A percentile compares a stretch with the other conserved stretches of the same genome.
phyloP scores from a whole-genome alignment of 1,139 yeast species.

The Geotrichum cucujoidarum region DNA sequence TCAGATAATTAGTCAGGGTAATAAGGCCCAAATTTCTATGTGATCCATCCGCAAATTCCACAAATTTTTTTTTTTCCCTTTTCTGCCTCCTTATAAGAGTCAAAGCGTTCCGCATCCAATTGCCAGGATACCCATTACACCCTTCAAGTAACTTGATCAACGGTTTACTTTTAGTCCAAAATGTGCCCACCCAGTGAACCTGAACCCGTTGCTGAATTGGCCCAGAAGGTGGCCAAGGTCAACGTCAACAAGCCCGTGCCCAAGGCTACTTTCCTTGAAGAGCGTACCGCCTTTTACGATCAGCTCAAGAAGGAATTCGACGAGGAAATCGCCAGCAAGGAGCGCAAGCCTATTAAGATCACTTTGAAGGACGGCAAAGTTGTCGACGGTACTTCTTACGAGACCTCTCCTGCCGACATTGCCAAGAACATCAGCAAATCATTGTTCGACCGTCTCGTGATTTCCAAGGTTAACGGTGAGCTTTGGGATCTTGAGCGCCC shows the following conservation, averaged over 20 bases:
- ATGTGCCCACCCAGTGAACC: slow-evolving; percentile 19
- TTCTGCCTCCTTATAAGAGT: slow-evolving; percentile 4
- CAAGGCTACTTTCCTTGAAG: slow-evolving; percentile 74
- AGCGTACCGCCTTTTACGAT: slow-evolving; percentile 75
- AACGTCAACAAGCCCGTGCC: slow-evolving; percentile 40
- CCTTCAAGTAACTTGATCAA: neutral
- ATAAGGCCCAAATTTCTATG: neutral
- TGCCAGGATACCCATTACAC: neutral
- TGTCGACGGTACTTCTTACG: slow-evolving; percentile 78
- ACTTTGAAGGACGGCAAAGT: slow-evolving; percentile 82
- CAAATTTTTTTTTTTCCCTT: neutral
- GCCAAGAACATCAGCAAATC: slow-evolving; percentile 84
- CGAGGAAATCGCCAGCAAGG: slow-evolving; percentile 59
- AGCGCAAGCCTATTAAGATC: slow-evolving; percentile 61
- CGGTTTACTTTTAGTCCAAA: neutral
- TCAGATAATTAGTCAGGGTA: slow-evolving; percentile 5
- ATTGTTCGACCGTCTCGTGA: slow-evolving; percentile 80
- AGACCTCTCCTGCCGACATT: slow-evolving; percentile 83
- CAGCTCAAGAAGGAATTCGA: slow-evolving; percentile 74
- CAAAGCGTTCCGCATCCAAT: neutral
- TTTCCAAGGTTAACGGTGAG: slow-evolving; percentile 82
- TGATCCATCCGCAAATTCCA: neutral
- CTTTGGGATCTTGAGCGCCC: slow-evolving; percentile 97
- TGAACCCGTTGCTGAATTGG: slow-evolving; percentile 19
- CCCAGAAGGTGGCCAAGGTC: slow-evolving; percentile 19